phyloP scores from a whole-genome alignment of 371 early-diverging fungal genomes.

The Mortierella sp. region DNA sequence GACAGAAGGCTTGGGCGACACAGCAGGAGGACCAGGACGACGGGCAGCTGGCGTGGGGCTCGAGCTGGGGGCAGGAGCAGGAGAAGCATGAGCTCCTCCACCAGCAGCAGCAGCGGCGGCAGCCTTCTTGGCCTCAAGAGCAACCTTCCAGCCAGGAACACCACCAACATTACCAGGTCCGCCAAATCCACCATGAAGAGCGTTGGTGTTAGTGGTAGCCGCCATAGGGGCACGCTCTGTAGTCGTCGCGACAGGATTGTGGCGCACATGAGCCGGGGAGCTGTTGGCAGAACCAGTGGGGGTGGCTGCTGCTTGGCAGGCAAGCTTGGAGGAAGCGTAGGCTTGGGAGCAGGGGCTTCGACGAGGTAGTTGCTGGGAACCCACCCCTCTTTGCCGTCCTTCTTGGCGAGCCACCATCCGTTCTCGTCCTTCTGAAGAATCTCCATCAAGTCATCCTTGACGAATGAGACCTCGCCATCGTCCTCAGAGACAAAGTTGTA shows the following conservation, averaged over 20 bases:
- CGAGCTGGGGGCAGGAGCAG: constrained; percentile 45
- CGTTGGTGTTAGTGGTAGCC: constrained; percentile 39
- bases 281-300: constrained; percentile 17
- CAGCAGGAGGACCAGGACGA: constrained; percentile 62
- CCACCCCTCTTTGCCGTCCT: constrained; percentile 85
- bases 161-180: constrained; percentile 55
- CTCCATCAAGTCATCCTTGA: constrained; percentile 78
- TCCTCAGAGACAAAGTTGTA: constrained; percentile 81
- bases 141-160: constrained; percentile 59
- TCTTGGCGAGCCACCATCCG: constrained; percentile 90
- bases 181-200: constrained; percentile 47
- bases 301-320: constrained; percentile 63
- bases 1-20: constrained; percentile 64
- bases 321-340: constrained; percentile 70
- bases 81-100: constrained; percentile 43
- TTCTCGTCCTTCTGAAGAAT: constrained; percentile 85
- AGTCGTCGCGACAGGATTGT: constrained; percentile 22
- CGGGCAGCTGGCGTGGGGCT: constrained; percentile 66
- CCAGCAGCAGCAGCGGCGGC: constrained; percentile 53
- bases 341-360: constrained; percentile 64
- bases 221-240: constrained; percentile 38
- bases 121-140: constrained; percentile 57
- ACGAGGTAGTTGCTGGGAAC: constrained; percentile 89
- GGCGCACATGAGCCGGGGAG: constrained; percentile 26
- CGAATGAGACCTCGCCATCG: constrained; percentile 79